A percentile compares a stretch with the other conserved stretches of the same genome.
Conservation (phyloP, 225 moss, liverwort and hornwort species). For the Ulota crispa region DNA sequence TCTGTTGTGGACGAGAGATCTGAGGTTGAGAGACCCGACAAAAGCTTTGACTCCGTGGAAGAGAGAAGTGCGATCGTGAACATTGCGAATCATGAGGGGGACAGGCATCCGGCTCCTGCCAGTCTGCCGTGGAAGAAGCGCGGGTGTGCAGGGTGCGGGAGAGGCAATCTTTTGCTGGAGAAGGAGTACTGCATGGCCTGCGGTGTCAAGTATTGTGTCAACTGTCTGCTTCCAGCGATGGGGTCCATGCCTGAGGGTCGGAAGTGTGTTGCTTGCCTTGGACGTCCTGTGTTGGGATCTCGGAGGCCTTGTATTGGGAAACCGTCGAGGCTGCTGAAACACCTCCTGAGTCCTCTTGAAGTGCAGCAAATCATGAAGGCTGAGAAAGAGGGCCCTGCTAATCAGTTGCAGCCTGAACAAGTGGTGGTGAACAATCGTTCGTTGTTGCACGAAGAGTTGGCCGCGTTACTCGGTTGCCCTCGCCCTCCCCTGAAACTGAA, state of each 20-base stretch:
- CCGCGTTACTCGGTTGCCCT: conserved; percentile 56
- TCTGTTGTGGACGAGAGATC: conserved; percentile 29
- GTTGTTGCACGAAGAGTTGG: conserved; percentile 67
- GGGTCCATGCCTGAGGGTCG: conserved; percentile 97
- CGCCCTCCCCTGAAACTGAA: conserved; percentile 76
- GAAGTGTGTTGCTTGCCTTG: conserved; percentile 81
- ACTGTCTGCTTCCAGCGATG: conserved; percentile 77
- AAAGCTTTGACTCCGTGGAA: conserved; percentile 20
- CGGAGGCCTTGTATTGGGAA: conserved; percentile 78
- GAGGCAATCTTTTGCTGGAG: conserved; percentile 66
- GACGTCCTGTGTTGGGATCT: conserved; percentile 68
- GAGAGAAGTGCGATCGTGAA: conserved; percentile 46
- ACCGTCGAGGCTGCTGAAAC: conserved; percentile 73
- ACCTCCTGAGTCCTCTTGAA: conserved; percentile 72
- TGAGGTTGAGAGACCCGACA: conserved; percentile 22
- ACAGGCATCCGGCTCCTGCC: conserved; percentile 24
- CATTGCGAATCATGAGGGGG: conserved; percentile 34
- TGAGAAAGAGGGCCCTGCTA: conserved; percentile 83
- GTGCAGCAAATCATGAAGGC: conserved; percentile 98
- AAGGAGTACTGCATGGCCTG: conserved; percentile 92
- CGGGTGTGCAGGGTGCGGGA: conserved; percentile 75
- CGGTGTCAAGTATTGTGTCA: conserved; percentile 73
- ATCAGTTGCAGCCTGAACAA: conserved; percentile 86
- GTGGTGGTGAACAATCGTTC: conserved; percentile 66
- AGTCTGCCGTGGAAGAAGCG: conserved; percentile 65